Base-by-base conservation (phyloP, 129 eudicot genomes). In the Saposhnikovia divaricata region DNA sequence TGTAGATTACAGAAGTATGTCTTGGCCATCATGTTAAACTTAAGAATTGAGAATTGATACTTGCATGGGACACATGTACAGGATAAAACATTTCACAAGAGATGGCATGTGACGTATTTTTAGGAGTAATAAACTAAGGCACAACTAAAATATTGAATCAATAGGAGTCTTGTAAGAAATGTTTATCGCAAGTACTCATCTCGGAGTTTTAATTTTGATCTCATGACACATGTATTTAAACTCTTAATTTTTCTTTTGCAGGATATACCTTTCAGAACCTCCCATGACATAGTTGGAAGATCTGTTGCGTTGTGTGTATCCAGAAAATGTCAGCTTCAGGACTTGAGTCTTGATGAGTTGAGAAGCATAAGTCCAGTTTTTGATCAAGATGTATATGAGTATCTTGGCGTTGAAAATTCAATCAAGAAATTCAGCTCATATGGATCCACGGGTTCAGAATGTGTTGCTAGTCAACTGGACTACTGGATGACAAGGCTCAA, bases 221-320 rank as follows among this genome's bases (percentile, higher is more conserved):
- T 25, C 78, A 74, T 45, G 77, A 23, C 61, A 13, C 55, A 11
- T 68, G 51, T 37, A 28, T 43, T n/a, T 14, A 44, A 55, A 66
- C 59, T 65, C 43, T 76, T 71, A 8, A 59, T 48, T 34, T 31
- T 77, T 57, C 19, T 39, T 55, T 9, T 87, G 82, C 86, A 96
- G 99, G 98, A 88, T 10, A 80, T 89, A 42, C 98, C 98, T 68
- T 96, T 96, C 80, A 82, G 99, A 82, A 96, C 98, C 76, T 88
- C 97, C 21, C 99, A 96, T 76, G 99, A 96, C 79, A 85, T 96
- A 76, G 99, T 87, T 72, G 99, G 99, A 77, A 89, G 98, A 80
- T 84, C 96, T 4, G 99, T 96, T 69, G 99, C 95, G 0, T 83
- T 92, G 79, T 96, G 99, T 34, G 97, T 96, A 48, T 87, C 94